These are phyloP conservation scores for Zygosaccharomyces rouxii DNA, from an alignment of 805 yeast species.

Conservation along the genomic window DNA sequence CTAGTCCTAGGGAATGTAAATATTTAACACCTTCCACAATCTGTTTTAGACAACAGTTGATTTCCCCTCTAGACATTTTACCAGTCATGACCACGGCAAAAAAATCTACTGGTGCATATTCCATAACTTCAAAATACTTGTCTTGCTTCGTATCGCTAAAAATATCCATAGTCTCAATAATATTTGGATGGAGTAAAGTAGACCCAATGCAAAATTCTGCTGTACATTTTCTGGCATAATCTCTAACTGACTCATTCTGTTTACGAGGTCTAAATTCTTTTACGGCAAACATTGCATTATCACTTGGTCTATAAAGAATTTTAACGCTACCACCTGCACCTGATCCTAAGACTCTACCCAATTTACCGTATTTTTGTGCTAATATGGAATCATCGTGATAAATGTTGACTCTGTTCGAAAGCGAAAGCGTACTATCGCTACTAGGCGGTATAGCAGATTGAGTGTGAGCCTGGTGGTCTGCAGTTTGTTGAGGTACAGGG, in stretches of 20 bases:
- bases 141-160: slow-evolving; percentile 52
- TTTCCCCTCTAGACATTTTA: slow-evolving; percentile 73
- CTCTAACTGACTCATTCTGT: slow-evolving; percentile 65
- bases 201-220: slow-evolving; percentile 88
- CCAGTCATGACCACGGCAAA: slow-evolving; percentile 87
- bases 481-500: neutral
- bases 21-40: slow-evolving; percentile 67
- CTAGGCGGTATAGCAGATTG: slow-evolving; percentile 37
- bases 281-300: slow-evolving; percentile 72
- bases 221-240: slow-evolving; percentile 80
- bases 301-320: slow-evolving; percentile 60
- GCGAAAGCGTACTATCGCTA: slow-evolving; percentile 33
- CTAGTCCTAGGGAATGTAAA: slow-evolving; percentile 71
- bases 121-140: slow-evolving; percentile 79
- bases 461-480: slow-evolving; percentile 29
- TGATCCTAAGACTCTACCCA: slow-evolving; percentile 72
- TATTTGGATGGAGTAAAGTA: slow-evolving; percentile 74
- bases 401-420: slow-evolving; percentile 36
- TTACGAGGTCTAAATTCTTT: slow-evolving; percentile 74
- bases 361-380: slow-evolving; percentile 61
- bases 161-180: slow-evolving; percentile 73
- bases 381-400: slow-evolving; percentile 50
- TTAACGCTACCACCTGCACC: slow-evolving; percentile 91
- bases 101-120: slow-evolving; percentile 78
- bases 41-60: slow-evolving; percentile 77